A percentile compares a stretch with the other conserved stretches of the same genome.
phyloP scores from a whole-genome alignment of 805 yeast species.

The Kluyveromyces starmeri region DNA sequence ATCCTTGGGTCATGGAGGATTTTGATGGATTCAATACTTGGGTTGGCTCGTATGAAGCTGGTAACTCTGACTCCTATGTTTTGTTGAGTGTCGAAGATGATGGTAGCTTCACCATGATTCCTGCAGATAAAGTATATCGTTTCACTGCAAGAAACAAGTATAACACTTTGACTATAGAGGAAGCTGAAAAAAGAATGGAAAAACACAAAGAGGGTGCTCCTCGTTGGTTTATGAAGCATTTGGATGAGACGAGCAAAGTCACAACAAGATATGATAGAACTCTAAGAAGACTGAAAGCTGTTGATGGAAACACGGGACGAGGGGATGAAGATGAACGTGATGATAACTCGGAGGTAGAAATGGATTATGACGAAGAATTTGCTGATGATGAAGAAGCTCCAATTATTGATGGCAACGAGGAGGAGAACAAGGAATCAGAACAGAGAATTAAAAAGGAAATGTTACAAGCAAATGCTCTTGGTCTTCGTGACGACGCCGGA shows the following conservation, averaged over 20 bases:
- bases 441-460: constrained; percentile 74
- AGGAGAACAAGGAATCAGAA: constrained; percentile 86
- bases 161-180: constrained; percentile 89
- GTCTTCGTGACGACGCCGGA: constrained; percentile 48
- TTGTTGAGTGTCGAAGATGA: constrained; percentile 75
- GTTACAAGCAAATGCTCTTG: constrained; percentile 71
- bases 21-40: constrained; percentile 89
- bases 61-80: constrained; percentile 74
- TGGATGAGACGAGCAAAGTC: constrained; percentile 52
- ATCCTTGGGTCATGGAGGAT: constrained; percentile 98
- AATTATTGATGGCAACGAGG: constrained; percentile 90
- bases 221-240: constrained; percentile 92
- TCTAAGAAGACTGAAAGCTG: constrained; percentile 39
- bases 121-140: constrained; percentile 88
- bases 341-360: constrained; percentile 80
- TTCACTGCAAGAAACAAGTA: constrained; percentile 91
- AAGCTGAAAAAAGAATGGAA: constrained; percentile 92
- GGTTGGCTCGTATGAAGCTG: constrained; percentile 95
- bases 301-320: constrained; percentile 34
- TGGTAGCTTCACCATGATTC: constrained; percentile 82
- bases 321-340: constrained; percentile 36
- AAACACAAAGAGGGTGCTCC: constrained; percentile 63
- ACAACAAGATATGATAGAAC: constrained; percentile 44
- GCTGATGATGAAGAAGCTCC: constrained; percentile 99
- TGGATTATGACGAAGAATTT: constrained; percentile 93